A percentile compares a stretch with the other conserved stretches of the same genome.
Evolutionary conservation across 371 early-diverging fungal genomes (phyloP).

Genomic region (Capniomyces stellatus): DNA sequence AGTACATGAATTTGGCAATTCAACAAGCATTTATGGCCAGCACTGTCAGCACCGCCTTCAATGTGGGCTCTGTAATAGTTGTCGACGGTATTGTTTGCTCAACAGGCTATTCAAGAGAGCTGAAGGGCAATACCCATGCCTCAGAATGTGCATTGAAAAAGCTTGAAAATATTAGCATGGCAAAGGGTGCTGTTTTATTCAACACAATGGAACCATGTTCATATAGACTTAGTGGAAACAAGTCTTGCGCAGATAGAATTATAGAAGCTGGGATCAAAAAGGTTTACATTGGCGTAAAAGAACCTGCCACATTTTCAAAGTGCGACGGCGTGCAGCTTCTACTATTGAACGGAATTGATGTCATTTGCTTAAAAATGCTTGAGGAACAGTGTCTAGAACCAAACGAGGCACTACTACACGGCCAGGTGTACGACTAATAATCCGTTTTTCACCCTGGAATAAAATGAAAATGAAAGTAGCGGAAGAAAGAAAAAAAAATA

Average conservation of each 20-base stretch:
- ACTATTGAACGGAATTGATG: slow-evolving; percentile 38
- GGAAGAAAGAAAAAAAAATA: neutral
- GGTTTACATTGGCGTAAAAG: slow-evolving; percentile 73
- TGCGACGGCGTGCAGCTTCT: slow-evolving; percentile 46
- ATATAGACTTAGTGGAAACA: slow-evolving; percentile 16
- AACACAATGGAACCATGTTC: slow-evolving; percentile 27
- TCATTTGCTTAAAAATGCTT: slow-evolving; percentile 39
- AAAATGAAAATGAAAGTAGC: neutral
- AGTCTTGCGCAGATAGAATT: slow-evolving; percentile 16
- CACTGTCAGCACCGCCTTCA: slow-evolving; percentile 67
- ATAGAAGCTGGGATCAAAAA: slow-evolving; percentile 45
- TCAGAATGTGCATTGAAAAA: slow-evolving; percentile 20
- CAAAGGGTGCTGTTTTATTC: slow-evolving; percentile 15
- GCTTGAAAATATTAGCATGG: slow-evolving; percentile 10
- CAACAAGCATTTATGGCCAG: slow-evolving; percentile 51
- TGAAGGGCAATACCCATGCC: slow-evolving; percentile 20
- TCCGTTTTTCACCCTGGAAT: neutral
- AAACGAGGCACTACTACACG: slow-evolving; percentile 40
- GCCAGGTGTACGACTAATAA: neutral
- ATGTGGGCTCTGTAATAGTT: slow-evolving; percentile 79
- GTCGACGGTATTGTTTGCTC: slow-evolving; percentile 14
- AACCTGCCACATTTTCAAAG: slow-evolving; percentile 66
- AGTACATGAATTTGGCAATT: slow-evolving; percentile 55
- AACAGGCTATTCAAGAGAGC: slow-evolving; percentile 21
- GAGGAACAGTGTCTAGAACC: slow-evolving; percentile 53